Percentiles rank a stretch among this genome's conserved stretches.
phyloP scores from a whole-genome alignment of 2,329 filamentous ascomycete genomes.

The Alternaria sp. region DNA sequence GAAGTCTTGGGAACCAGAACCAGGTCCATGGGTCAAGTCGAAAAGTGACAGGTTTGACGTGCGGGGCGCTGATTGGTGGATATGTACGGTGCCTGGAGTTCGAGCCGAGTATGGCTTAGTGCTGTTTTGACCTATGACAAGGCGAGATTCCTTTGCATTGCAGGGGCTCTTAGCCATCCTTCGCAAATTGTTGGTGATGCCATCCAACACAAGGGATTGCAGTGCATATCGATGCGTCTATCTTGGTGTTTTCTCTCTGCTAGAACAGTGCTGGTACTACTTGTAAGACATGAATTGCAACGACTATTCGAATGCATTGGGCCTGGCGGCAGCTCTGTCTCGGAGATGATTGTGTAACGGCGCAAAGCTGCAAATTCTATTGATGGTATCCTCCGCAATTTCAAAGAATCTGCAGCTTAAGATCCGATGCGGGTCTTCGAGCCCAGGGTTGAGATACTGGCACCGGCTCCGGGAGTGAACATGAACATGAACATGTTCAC shows the following conservation, averaged over 20 bases:
- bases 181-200: constrained; percentile 5
- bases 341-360: not conserved
- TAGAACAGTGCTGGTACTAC: not conserved
- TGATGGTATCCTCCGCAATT: constrained; percentile 18
- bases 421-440: constrained; percentile 8
- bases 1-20: constrained; percentile 11
- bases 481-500: not conserved
- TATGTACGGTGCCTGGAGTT: constrained; percentile 22
- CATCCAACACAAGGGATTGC: not conserved
- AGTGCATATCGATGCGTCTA: not conserved
- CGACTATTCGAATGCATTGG: not conserved
- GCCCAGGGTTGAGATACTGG: not conserved
- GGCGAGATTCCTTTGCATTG: constrained; percentile 28
- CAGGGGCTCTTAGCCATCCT: constrained; percentile 24
- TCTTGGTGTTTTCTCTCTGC: not conserved
- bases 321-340: not conserved
- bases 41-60: constrained; percentile 24
- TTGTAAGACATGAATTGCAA: not conserved
- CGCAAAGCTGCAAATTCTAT: constrained; percentile 7
- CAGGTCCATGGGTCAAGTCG: constrained; percentile 13
- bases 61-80: constrained; percentile 26
- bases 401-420: constrained; percentile 11
- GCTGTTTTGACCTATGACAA: constrained; percentile 15
- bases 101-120: constrained; percentile 22
- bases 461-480: not conserved